phyloP scores from a whole-genome alignment of 768 basidiomycete genomes.

The Chalciporus pseudorubinellus region DNA sequence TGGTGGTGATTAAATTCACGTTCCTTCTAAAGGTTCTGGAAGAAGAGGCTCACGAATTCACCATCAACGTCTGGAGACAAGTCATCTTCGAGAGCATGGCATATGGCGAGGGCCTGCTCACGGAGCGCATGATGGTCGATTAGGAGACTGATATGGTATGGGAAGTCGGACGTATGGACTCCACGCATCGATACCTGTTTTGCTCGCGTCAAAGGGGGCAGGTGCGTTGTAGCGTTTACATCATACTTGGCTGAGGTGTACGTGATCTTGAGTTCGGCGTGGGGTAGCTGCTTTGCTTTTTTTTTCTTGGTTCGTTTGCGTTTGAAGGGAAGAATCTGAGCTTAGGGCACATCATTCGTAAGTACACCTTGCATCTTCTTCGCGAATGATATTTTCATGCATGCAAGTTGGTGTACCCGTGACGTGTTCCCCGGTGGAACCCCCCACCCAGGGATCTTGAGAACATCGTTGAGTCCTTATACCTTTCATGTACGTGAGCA shows the following conservation, averaged over 20 bases:
- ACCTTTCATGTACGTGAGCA: constrained; percentile 10
- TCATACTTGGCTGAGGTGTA: constrained; percentile 40
- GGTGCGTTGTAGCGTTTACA: constrained; percentile 62
- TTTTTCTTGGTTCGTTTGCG: constrained; percentile 15
- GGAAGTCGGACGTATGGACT: constrained; percentile 14
- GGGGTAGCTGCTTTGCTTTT: constrained; percentile 19
- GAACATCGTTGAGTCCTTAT: constrained; percentile 25
- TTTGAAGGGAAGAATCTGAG: constrained; percentile 19
- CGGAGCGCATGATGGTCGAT: constrained; percentile 82
- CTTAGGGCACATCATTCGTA: constrained; percentile 40
- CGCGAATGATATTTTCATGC: constrained; percentile 39
- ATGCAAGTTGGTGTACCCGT: constrained; percentile 13
- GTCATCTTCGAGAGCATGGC: constrained; percentile 95
- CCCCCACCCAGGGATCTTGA: neutral
- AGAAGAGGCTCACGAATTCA: constrained; percentile 82
- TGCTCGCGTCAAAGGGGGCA: constrained; percentile 41
- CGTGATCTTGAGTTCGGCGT: constrained; percentile 30
- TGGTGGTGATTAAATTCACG: constrained; percentile 3
- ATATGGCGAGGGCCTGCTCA: constrained; percentile 84
- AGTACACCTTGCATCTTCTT: constrained; percentile 52
- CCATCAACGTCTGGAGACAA: constrained; percentile 83
- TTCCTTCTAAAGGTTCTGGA: constrained; percentile 68
- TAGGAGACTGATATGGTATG: constrained; percentile 26
- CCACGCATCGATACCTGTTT: constrained; percentile 24
- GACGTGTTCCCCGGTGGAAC: neutral